These are phyloP conservation scores for Amanita rubescens DNA, from an alignment of 768 basidiomycete species.

Conservation along the genomic window DNA sequence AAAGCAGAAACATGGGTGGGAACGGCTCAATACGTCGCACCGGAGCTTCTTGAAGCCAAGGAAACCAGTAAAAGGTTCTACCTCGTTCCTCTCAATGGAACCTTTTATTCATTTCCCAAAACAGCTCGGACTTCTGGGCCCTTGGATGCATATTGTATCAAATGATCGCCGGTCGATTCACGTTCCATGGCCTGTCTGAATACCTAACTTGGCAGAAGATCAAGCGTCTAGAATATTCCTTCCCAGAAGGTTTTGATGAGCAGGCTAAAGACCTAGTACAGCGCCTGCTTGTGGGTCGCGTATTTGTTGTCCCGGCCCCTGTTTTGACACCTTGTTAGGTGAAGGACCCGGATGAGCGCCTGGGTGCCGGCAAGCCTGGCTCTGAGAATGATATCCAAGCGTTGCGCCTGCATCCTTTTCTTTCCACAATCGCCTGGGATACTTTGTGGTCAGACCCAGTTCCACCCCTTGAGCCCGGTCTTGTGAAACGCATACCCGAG, in stretches of 20 bases:
- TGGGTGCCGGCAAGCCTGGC: slow-evolving; percentile 46
- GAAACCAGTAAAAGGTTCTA: slow-evolving; percentile 72
- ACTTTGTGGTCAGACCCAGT: slow-evolving; percentile 57
- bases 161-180: slow-evolving; percentile 85
- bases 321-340: slow-evolving; percentile 29
- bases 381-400: slow-evolving; percentile 32
- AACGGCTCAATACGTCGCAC: slow-evolving; percentile 84
- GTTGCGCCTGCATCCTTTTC: slow-evolving; percentile 58
- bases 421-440: slow-evolving; percentile 50
- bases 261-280: slow-evolving; percentile 76
- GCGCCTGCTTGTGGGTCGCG: slow-evolving; percentile 57
- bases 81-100: slow-evolving; percentile 3
- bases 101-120: slow-evolving; percentile 7
- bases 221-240: slow-evolving; percentile 77
- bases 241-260: slow-evolving; percentile 80
- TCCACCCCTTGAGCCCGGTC: slow-evolving; percentile 52
- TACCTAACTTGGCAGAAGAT: slow-evolving; percentile 96
- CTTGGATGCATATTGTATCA: slow-evolving; percentile 92
- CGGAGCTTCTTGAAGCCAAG: slow-evolving; percentile 69
- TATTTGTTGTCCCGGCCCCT: neutral
- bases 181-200: slow-evolving; percentile 86
- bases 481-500: slow-evolving; percentile 36
- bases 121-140: slow-evolving; percentile 91
- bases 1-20: slow-evolving; percentile 72
- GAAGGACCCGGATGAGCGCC: slow-evolving; percentile 47